Percentiles rank a stretch among this genome's conserved stretches.
These are phyloP conservation scores for Chytriomyces hyalinus DNA, from an alignment of 192 early-diverging fungal species.

Conservation along the genomic window DNA sequence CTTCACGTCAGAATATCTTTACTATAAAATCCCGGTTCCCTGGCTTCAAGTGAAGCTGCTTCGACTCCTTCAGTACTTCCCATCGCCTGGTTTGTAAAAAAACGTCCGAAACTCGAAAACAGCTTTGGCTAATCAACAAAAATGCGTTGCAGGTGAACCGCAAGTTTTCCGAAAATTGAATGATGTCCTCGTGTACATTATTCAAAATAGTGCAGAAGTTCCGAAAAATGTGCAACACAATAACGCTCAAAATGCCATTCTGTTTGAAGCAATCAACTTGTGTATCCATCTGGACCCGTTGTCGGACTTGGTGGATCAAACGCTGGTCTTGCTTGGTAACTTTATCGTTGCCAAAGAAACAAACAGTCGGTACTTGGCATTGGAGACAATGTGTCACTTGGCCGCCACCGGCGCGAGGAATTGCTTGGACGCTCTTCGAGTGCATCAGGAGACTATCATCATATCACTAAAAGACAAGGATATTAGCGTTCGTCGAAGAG, in stretches of 20 bases:
- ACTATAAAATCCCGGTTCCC: slow-evolving; percentile 97
- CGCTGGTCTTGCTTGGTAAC: slow-evolving; percentile 78
- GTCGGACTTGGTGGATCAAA: slow-evolving; percentile 84
- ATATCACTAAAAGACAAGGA: slow-evolving; percentile 95
- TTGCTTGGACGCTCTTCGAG: slow-evolving; percentile 80
- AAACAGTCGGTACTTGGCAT: slow-evolving; percentile 94
- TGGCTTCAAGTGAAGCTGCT: slow-evolving; percentile 98
- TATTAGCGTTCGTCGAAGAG: slow-evolving; percentile 93
- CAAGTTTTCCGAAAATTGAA: slow-evolving; percentile 56
- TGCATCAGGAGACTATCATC: slow-evolving; percentile 75
- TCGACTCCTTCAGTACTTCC: slow-evolving; percentile 93
- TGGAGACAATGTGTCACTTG: slow-evolving; percentile 98
- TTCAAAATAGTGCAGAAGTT: slow-evolving; percentile 77
- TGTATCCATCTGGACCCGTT: slow-evolving; percentile 91
- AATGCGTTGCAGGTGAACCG: slow-evolving; percentile 2
- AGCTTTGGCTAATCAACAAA: too few species aligned
- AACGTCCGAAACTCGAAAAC: too few species aligned
- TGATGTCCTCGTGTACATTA: slow-evolving; percentile 78
- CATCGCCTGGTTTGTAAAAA: slow-evolving; percentile 40
- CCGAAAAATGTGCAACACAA: slow-evolving; percentile 96
- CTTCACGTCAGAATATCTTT: slow-evolving; percentile 84
- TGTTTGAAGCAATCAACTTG: slow-evolving; percentile 97
- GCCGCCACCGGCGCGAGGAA: slow-evolving; percentile 69
- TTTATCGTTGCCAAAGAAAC: slow-evolving; percentile 97
- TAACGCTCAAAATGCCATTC: slow-evolving; percentile 96